Conservation (phyloP, 176 grass and related monocot genomes). For the Cenchrus fungigraminus region DNA sequence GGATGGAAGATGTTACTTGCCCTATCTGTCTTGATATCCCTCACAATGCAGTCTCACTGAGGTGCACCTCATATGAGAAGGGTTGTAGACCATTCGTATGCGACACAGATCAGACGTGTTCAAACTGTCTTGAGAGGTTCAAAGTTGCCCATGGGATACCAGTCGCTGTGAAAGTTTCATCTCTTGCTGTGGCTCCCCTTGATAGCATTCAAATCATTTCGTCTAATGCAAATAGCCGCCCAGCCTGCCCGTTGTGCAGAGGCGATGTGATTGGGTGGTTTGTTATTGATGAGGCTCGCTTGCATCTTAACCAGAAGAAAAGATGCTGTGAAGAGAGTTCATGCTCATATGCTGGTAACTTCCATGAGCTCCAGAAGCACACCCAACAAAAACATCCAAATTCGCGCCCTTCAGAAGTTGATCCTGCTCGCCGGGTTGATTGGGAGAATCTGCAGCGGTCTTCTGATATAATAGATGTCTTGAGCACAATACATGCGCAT, state of each 20-base stretch:
- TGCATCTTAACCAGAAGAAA: conserved; percentile 82
- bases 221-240: conserved; percentile 57
- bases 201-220: conserved; percentile 78
- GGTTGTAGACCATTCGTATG: conserved; percentile 89
- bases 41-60: conserved; percentile 75
- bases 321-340: conserved; percentile 85
- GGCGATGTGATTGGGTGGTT: conserved; percentile 87
- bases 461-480: conserved; percentile 87
- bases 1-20: conserved; percentile 79
- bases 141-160: conserved; percentile 75
- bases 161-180: conserved; percentile 56
- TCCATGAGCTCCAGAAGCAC: conserved; percentile 85
- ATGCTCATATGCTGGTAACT: conserved; percentile 78
- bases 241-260: conserved; percentile 86
- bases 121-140: conserved; percentile 90
- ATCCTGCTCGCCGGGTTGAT: conserved; percentile 70
- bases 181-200: conserved; percentile 49
- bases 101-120: conserved; percentile 85
- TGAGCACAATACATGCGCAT: conserved; percentile 92
- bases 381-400: conserved; percentile 83
- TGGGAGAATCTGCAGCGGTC: conserved; percentile 98
- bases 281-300: conserved; percentile 71
- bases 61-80: conserved; percentile 86
- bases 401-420: conserved; percentile 85
- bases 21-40: conserved; percentile 91